Base-by-base conservation (phyloP, 257 asterid genomes). In the Solanum infundibuliforme region DNA sequence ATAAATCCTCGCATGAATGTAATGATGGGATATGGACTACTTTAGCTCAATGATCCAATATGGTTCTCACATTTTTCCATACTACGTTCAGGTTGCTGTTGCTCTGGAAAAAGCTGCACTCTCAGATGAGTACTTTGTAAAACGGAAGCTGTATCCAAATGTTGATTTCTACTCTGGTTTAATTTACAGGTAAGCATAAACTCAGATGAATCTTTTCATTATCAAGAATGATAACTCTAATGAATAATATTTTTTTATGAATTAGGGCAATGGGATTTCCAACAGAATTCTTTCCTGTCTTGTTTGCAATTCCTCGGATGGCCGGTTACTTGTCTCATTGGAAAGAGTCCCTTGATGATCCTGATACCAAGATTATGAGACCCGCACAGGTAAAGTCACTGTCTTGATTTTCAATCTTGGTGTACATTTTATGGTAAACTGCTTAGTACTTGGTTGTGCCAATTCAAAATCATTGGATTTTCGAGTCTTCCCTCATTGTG, bases 241-340 rank as follows among this genome's bases (percentile, higher is more conserved):
- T 86, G 12, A 73, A 60, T 77, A 60, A 46, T 65, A 32, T n/a
- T 4, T 35, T 74, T 3, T 52, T 85, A 55, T 86, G 21, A 46
- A 58, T 88, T 93, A 97, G 99, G 95, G 99, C 99, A 55, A 97
- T 95, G 94, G 99, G 99, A n/a, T 97, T 97, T 72, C 98, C 99
- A 5, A 94, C 99, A 0, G 99, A 97, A 91, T 97, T 97, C 95
- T 97, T 97, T 62, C 97, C 99, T 12, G 98, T 97, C 88, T 83
- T 97, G 90, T 95, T 97, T 89, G 99, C 99, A 52, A 92, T 95
- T 88, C 99, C 99, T 69, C 95, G 99, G 41, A 97, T 97, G 99
- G 99, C 99, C 76, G 99, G 99, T 65, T 97, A 97, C 90, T 91
- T 97, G 88, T 95, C 99, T 89, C 99, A 97, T 91, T 97, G 99